A percentile compares a stretch with the other conserved stretches of the same genome.
phyloP scores from a whole-genome alignment of 805 yeast genomes.

The Priceomyces castillae region DNA sequence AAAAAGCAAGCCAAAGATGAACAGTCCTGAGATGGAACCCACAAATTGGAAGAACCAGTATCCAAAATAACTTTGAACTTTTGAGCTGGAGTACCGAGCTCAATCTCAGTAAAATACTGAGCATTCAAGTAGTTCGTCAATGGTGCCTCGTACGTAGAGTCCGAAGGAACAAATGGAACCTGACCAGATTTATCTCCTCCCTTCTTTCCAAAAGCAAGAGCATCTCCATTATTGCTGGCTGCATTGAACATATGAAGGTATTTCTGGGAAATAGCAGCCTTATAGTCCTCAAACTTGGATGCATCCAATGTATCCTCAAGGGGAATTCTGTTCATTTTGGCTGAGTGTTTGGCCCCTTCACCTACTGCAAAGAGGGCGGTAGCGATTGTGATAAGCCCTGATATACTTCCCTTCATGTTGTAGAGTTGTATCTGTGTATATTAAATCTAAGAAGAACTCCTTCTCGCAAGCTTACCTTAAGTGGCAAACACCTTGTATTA shows the following conservation, averaged over 20 bases:
- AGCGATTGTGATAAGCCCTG: constrained; percentile 45
- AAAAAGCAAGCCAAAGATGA: constrained; percentile 92
- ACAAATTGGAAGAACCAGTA: constrained; percentile 94
- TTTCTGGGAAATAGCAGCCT: constrained; percentile 58
- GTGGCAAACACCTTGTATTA: constrained; percentile 7
- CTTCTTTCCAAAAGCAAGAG: constrained; percentile 16
- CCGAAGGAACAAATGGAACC: constrained; percentile 40
- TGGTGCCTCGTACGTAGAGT: constrained; percentile 66
- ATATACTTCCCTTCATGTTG: constrained; percentile 31
- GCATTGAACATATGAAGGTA: constrained; percentile 51
- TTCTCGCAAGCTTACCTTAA: background rate
- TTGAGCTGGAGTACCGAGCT: constrained; percentile 92
- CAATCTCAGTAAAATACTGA: constrained; percentile 90
- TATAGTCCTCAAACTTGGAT: constrained; percentile 49
- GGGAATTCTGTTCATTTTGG: constrained; percentile 59
- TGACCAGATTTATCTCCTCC: constrained; percentile 25
- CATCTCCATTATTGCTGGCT: constrained; percentile 19
- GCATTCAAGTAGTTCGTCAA: constrained; percentile 93
- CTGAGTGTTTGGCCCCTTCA: constrained; percentile 52
- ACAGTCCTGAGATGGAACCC: constrained; percentile 93
- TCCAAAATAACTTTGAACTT: constrained; percentile 90
- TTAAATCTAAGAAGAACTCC: background rate
- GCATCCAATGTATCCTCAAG: constrained; percentile 55
- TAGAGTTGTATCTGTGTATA: background rate
- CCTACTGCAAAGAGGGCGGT: constrained; percentile 33